Evolutionary conservation across 768 basidiomycete species (phyloP).

Genomic region (Lactifluus subvellereus): DNA sequence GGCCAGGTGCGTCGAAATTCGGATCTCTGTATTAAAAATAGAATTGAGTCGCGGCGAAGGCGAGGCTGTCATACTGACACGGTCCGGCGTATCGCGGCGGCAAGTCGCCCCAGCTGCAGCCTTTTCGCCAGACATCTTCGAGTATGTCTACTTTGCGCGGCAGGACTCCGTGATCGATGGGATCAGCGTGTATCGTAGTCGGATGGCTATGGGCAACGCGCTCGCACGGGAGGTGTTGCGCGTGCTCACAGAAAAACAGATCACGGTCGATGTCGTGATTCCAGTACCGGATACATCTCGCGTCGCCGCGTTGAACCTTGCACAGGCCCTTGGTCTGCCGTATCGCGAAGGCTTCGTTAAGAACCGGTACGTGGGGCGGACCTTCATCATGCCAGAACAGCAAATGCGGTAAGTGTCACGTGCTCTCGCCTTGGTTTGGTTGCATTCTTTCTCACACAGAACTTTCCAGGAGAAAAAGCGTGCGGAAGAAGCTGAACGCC

Average conservation of each 20-base stretch:
- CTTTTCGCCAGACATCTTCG: conserved; percentile 98
- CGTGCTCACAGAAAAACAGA: conserved; percentile 58
- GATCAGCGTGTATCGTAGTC: conserved; percentile 92
- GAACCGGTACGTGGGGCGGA: conserved; percentile 96
- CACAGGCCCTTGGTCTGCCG: conserved; percentile 82
- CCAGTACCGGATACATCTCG: conserved; percentile 97
- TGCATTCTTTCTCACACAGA: neutral
- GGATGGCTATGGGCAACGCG: conserved; percentile 99
- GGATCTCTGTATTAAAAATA: conserved; percentile 1
- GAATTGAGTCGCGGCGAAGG: conserved; percentile 41
- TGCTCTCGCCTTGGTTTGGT: neutral
- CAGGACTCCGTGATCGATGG: conserved; percentile 98
- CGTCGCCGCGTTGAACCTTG: conserved; percentile 92
- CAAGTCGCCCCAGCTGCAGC: conserved; percentile 62
- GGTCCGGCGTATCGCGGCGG: conserved; percentile 65
- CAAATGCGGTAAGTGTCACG: conserved; percentile 63
- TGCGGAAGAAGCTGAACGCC: conserved; percentile 91
- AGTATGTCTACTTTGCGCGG: conserved; percentile 97
- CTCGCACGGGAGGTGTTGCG: conserved; percentile 82
- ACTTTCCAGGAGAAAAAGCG: conserved; percentile 73
- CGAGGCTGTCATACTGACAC: conserved; percentile 94
- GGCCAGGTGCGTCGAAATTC: conserved; percentile 55
- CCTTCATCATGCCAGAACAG: conserved; percentile 99
- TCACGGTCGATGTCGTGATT: conserved; percentile 92
- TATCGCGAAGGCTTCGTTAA: conserved; percentile 99